Percentiles rank a stretch among this genome's conserved stretches.
Evolutionary conservation across 2,329 filamentous ascomycete species (phyloP).

Genomic region (Gaeumannomyces sp.): DNA sequence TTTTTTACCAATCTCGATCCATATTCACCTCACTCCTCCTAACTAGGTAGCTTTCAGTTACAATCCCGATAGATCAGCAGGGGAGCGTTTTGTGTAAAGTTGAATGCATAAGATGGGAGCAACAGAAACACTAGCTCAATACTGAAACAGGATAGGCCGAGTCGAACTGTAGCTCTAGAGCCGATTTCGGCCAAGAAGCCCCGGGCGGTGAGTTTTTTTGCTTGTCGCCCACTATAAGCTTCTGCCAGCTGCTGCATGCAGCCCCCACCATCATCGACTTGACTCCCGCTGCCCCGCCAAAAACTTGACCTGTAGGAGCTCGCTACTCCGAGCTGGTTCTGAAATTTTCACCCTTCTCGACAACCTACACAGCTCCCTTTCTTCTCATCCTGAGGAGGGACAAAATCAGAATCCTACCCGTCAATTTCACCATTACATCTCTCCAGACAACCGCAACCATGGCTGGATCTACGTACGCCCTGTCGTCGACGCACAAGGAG

Average conservation of each 20-base stretch:
- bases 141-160: too few species aligned
- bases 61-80: too few species aligned
- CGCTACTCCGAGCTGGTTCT: neutral
- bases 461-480: slow-evolving; percentile 36
- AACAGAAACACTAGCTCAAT: too few species aligned
- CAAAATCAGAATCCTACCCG: neutral
- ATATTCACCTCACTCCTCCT: too few species aligned
- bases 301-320: neutral
- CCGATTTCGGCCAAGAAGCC: slow-evolving; percentile 2
- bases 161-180: too few species aligned
- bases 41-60: too few species aligned
- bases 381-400: neutral
- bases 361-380: neutral
- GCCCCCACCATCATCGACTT: slow-evolving; percentile 1
- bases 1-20: too few species aligned
- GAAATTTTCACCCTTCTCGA: slow-evolving; percentile 3
- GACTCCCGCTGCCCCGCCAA: slow-evolving; percentile 2
- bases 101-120: too few species aligned
- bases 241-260: neutral
- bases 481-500: slow-evolving; percentile 49
- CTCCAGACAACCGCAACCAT: slow-evolving; percentile 4
- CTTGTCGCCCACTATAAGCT: neutral
- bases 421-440: neutral
- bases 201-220: neutral
- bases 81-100: too few species aligned